Evolutionary conservation across 2,329 filamentous ascomycete genomes (phyloP), one percentile per base, ranked within the genome.

Genomic region (Onygenales sp.): DNA sequence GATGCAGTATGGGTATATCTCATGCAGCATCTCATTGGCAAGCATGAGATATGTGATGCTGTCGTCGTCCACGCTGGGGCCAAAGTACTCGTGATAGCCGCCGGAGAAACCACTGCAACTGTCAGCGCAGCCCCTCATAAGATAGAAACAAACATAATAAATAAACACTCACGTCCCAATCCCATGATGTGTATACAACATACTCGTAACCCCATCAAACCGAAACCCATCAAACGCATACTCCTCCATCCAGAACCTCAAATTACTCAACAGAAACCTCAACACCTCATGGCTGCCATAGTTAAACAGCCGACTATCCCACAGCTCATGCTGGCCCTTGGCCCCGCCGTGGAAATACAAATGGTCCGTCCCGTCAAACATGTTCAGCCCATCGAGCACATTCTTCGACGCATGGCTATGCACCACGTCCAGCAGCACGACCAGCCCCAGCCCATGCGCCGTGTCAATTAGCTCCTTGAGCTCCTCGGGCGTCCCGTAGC

Each of bases 391-490:
- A 66, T 98, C 93, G 3, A 94, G 76, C 0, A 95, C 90, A 62
- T 98, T 98, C 78, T 97, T 98, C 42, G 90, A 96, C 13, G 93
- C 93, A 69, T 98, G 93, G 61, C 91, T 96, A 75, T 98, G 93
- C 4, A 98, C 93, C 7, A 98, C 88, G 66, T 98, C 93, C 17
- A 98, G 81, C 31, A 98, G 79, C 9, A 98, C 89, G 0, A 88
- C 87, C 59, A 98, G 83, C 0, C 93, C 93, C 78, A 98, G 74
- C 56, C 88, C 81, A 65, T 98, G 93, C 3, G 93, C 93, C 2
- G 89, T 95, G 66, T 98, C 93, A 59, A 98, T 88, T 48, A 98
- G 80, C 76, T 97, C 92, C 71, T 95, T 98, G 61, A 98, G 77
- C 39, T 97, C 93, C 65, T 98, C 93, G 0, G 93, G 93, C 0